Conservation (phyloP, 805 yeast genomes). For the Candida nanaspora region DNA sequence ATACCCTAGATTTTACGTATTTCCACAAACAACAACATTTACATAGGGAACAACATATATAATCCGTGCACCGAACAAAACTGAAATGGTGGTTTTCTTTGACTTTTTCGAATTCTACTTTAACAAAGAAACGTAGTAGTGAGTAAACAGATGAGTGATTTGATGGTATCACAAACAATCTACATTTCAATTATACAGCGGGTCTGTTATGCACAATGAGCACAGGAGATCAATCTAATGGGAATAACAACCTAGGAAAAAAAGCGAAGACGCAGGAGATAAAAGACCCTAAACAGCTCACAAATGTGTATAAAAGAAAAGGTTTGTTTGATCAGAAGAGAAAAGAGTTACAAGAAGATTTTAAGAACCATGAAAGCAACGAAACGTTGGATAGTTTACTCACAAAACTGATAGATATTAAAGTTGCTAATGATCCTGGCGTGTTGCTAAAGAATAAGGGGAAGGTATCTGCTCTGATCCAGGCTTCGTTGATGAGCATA, state of each 20-base stretch:
- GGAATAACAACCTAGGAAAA: no score
- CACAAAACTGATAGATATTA: constrained; percentile 35
- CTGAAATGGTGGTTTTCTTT: no score
- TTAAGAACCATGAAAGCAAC: constrained; percentile 33
- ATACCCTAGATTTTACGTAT: constrained; percentile 9
- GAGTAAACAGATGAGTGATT: no score
- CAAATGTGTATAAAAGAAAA: constrained; percentile 36
- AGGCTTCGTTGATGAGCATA: constrained; percentile 36
- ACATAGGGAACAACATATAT: no score
- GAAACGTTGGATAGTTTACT: constrained; percentile 32
- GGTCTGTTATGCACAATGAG: no score
- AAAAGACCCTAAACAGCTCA: constrained; percentile 37
- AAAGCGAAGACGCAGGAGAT: constrained; percentile 9
- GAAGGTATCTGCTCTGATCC: constrained; percentile 43
- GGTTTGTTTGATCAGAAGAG: constrained; percentile 44
- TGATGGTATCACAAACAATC: no score
- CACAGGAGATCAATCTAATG: no score
- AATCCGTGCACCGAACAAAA: no score
- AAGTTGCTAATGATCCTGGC: constrained; percentile 40
- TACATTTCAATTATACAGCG: no score
- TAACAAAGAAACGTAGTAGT: no score
- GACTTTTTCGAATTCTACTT: no score
- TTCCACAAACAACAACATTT: no score
- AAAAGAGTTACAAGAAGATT: constrained; percentile 33
- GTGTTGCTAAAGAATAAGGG: constrained; percentile 42